phyloP scores from a whole-genome alignment of 352 stramenopile genomes.

The Phytophthora sp. region DNA sequence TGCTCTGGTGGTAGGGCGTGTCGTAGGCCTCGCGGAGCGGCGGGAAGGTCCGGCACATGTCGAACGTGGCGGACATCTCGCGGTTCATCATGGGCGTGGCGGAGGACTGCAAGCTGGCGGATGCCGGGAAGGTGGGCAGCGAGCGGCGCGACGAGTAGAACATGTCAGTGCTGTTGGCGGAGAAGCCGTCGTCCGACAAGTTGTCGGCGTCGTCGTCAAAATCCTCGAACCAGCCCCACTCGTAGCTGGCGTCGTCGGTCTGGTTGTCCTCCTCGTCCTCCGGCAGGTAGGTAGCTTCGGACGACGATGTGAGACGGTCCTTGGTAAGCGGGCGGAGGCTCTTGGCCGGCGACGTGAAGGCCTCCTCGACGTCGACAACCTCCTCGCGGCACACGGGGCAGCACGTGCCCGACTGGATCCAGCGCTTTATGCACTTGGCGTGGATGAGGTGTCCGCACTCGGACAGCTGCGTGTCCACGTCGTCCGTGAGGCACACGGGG shows the following conservation, averaged over 20 bases:
- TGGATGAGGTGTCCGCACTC: slow-evolving; percentile 72
- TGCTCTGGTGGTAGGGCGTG: slow-evolving; percentile 63
- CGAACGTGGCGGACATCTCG: slow-evolving; percentile 68
- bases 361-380: slow-evolving; percentile 59
- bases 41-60: slow-evolving; percentile 75
- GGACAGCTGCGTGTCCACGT: slow-evolving; percentile 75
- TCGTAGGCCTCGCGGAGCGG: slow-evolving; percentile 64
- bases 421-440: slow-evolving; percentile 82
- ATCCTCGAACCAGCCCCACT: slow-evolving; percentile 88
- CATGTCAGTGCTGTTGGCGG: slow-evolving; percentile 17
- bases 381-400: slow-evolving; percentile 73
- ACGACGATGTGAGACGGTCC: slow-evolving; percentile 50
- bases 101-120: slow-evolving; percentile 17
- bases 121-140: slow-evolving; percentile 36
- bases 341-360: slow-evolving; percentile 49
- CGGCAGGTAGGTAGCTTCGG: slow-evolving; percentile 48
- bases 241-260: slow-evolving; percentile 41
- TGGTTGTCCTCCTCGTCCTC: slow-evolving; percentile 47
- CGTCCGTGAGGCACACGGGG: slow-evolving; percentile 72
- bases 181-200: slow-evolving; percentile 22
- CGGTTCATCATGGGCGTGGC: slow-evolving; percentile 61
- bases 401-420: slow-evolving; percentile 67
- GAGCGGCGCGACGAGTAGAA: slow-evolving; percentile 44
- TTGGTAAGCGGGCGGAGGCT: slow-evolving; percentile 50
- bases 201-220: slow-evolving; percentile 69